Evolutionary conservation across 106 monocot species (phyloP).

Genomic region (Ottelia alismoides): DNA sequence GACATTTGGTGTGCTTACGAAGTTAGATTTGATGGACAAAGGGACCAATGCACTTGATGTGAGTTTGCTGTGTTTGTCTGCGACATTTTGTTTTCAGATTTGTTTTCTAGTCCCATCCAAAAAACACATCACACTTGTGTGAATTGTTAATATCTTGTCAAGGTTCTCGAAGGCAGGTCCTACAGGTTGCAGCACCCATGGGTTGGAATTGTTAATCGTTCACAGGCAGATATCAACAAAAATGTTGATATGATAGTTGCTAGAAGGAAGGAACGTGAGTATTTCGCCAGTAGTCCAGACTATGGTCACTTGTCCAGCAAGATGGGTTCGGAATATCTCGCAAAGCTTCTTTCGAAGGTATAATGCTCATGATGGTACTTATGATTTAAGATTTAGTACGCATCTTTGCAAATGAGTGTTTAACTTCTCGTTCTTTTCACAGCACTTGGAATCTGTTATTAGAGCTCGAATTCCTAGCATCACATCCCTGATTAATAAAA

Average conservation of each 20-base stretch:
- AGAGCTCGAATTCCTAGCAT: conserved; percentile 37
- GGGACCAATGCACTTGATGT: too few relatives aligned
- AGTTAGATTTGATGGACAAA: too few relatives aligned
- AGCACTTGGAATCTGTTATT: conserved; percentile 37
- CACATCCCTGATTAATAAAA: conserved; percentile 40
- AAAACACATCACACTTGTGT: too few relatives aligned
- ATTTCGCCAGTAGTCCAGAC: conserved; percentile 53
- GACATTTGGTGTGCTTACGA: too few relatives aligned
- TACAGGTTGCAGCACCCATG: conserved; percentile 52
- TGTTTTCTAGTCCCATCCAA: too few relatives aligned
- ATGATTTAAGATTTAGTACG: neutral
- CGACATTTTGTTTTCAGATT: too few relatives aligned
- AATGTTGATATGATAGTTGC: conserved; percentile 60
- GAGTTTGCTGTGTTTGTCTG: too few relatives aligned
- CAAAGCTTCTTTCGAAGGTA: conserved; percentile 60
- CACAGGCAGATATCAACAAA: conserved; percentile 67
- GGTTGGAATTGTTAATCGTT: conserved; percentile 78
- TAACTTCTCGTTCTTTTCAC: conserved; percentile 6
- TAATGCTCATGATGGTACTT: too few relatives aligned
- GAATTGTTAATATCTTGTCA: too few relatives aligned
- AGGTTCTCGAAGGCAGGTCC: conserved; percentile 78
- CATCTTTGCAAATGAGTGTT: neutral
- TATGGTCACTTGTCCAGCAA: conserved; percentile 62
- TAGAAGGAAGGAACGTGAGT: conserved; percentile 50
- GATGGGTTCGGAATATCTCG: conserved; percentile 83